Base-by-base conservation (phyloP, 495 filamentous ascomycete species). In the Aspergillus cristatus region DNA sequence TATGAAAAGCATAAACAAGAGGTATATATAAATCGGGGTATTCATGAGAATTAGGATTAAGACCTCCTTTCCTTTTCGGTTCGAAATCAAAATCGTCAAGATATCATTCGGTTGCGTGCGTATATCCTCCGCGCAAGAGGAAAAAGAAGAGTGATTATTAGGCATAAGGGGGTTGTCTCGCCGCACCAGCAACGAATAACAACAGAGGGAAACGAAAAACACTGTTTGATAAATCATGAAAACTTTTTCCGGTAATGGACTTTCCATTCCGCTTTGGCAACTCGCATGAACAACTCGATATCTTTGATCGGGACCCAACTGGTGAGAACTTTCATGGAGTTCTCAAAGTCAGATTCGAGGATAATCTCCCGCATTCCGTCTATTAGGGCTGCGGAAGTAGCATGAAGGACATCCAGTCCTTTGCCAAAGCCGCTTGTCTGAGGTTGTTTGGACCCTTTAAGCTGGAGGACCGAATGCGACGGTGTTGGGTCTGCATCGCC, bases 321-420 rank as follows among this genome's bases (percentile, higher is more conserved):
- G 28, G 91, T 99, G 42, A 99, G 74, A 17, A 91, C 84, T 62
- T 96, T 96, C 91, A 99, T 99, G 11, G 82, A 81, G 50, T 94
- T 93, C 59, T 99, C 91, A 51, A 99, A 99, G 49, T 97, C 91
- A 4, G 83, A 85, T 45, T 94, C 88, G 1, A 99, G 72, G 14
- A 98, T 68, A 37, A 95, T 88, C 26, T 94, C 85, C 17, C 86
- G 76, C 55, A 89, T 87, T 28, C 87, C 88, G 50, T 94, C 86
- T 30, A 99, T 90, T 7, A 99, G 72, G 7, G 91, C 91, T 1
- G 89, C 85, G 18, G 82, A 83, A 1, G 84, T 82, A 22, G 91
- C 91, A 60, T 99, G 91, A 6, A 99, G 68, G 26, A 99, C 72
- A 46, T 96, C 87, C 6, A 99, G 71, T 20, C 86, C 81, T 37